Evolutionary conservation across 1,284 basidiomycete species (phyloP).

Genomic region (Chondrostereum purpureum): DNA sequence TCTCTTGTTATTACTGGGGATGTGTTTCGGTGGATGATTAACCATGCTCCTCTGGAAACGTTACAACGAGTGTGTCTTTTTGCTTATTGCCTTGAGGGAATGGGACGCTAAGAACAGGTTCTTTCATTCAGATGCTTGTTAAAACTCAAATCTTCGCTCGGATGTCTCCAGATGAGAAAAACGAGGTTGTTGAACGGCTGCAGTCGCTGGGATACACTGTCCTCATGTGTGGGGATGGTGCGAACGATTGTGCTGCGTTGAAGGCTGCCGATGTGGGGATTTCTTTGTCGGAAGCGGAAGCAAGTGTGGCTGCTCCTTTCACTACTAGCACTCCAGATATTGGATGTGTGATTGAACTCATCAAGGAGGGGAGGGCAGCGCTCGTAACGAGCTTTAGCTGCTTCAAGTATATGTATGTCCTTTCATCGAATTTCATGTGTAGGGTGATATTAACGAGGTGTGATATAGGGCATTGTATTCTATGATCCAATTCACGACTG

Average conservation of each 20-base stretch:
- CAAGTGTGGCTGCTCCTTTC: constrained; percentile 98
- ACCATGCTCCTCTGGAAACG: constrained; percentile 90
- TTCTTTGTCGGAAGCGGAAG: constrained; percentile 96
- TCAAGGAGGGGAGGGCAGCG: constrained; percentile 92
- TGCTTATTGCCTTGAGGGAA: background rate
- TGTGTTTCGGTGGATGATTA: constrained; percentile 98
- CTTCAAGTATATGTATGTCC: constrained; percentile 94
- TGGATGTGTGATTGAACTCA: constrained; percentile 92
- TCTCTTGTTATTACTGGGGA: constrained; percentile 94
- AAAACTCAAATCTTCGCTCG: constrained; percentile 96
- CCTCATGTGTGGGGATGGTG: constrained; percentile 98
- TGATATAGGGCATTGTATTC: constrained; percentile 76
- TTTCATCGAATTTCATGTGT: background rate
- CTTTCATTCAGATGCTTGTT: constrained; percentile 87
- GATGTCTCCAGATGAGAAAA: constrained; percentile 99
- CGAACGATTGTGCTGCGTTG: constrained; percentile 97
- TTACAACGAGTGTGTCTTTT: constrained; percentile 74
- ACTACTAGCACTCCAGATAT: constrained; percentile 94
- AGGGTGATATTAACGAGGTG: constrained; percentile 7
- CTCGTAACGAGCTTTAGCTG: constrained; percentile 98
- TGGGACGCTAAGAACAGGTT: background rate
- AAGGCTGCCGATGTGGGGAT: constrained; percentile 99
- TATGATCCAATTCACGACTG: constrained; percentile 84
- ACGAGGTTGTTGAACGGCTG: constrained; percentile 93
- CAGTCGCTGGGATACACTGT: constrained; percentile 94